Conservation (phyloP, 306 rosid genomes). For the Mimosa bimucronata region DNA sequence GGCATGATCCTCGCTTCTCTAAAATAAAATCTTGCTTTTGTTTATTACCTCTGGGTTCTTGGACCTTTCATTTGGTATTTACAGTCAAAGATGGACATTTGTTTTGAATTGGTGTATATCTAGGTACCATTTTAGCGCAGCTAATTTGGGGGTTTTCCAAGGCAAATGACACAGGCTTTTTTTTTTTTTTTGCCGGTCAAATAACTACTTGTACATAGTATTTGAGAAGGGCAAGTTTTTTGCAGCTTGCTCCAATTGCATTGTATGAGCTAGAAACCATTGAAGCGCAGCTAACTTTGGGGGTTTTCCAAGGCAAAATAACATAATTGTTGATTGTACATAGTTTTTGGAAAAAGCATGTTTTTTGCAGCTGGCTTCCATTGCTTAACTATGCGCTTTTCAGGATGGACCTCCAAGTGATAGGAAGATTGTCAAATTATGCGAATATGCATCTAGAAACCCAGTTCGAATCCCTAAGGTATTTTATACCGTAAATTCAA, state of each 20-base stretch:
- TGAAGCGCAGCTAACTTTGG: too few species aligned
- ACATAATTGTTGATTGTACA: too few species aligned
- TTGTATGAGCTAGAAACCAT: slow-evolving; percentile 24
- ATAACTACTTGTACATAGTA: neutral
- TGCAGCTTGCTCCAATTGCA: neutral
- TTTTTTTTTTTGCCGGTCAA: too few species aligned
- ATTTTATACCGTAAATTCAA: slow-evolving; percentile 28
- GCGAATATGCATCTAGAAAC: slow-evolving; percentile 93
- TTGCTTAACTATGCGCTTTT: slow-evolving; percentile 23
- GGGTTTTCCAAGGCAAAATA: too few species aligned
- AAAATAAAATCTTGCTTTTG: slow-evolving; percentile 11
- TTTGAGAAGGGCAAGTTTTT: neutral
- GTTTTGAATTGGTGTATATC: neutral
- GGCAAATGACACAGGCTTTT: neutral
- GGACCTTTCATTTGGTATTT: slow-evolving; percentile 18
- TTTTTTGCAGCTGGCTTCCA: slow-evolving; percentile 19
- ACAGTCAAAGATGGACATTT: neutral
- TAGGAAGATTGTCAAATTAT: slow-evolving; percentile 83
- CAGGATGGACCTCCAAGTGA: slow-evolving; percentile 87
- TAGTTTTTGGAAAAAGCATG: neutral
- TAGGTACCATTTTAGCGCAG: too few species aligned
- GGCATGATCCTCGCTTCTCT: neutral
- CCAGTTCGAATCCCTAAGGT: slow-evolving; percentile 97
- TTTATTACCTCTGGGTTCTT: slow-evolving; percentile 7
- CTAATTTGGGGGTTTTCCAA: too few species aligned